Conservation (phyloP, 2,329 filamentous ascomycete species). For the Ceratocystis destructans region DNA sequence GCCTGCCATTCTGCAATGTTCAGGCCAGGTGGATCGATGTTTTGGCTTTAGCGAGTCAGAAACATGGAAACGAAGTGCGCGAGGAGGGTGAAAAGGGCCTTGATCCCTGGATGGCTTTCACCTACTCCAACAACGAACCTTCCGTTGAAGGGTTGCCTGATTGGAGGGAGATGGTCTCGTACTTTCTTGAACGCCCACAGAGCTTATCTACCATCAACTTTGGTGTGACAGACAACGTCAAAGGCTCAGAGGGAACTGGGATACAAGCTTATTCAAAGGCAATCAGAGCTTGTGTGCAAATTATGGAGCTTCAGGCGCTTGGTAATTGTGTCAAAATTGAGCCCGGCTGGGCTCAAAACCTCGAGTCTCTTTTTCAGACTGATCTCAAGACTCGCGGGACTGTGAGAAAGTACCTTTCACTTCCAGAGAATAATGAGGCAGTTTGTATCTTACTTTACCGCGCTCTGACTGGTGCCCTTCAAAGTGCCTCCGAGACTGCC, state of each 20-base stretch:
- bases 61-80: slow-evolving; percentile 47
- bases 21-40: slow-evolving; percentile 79
- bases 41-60: slow-evolving; percentile 60
- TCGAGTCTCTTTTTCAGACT: slow-evolving; percentile 59
- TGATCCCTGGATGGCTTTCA: slow-evolving; percentile 47
- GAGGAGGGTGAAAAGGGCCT: slow-evolving; percentile 85
- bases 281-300: slow-evolving; percentile 50
- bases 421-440: slow-evolving; percentile 25
- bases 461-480: slow-evolving; percentile 25
- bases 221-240: slow-evolving; percentile 29
- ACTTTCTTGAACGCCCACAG: slow-evolving; percentile 33
- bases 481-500: slow-evolving; percentile 38
- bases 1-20: slow-evolving; percentile 65
- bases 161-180: slow-evolving; percentile 37
- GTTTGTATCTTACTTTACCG: not conserved
- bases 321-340: slow-evolving; percentile 43
- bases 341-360: slow-evolving; percentile 69
- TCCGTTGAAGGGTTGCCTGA: slow-evolving; percentile 29
- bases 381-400: slow-evolving; percentile 50
- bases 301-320: slow-evolving; percentile 38
- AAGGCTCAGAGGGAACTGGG: slow-evolving; percentile 31
- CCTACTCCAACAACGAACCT: slow-evolving; percentile 31
- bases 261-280: slow-evolving; percentile 52
- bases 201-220: slow-evolving; percentile 7
- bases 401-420: slow-evolving; percentile 41